Conservation (phyloP, 2,329 filamentous ascomycete genomes). For the Pyricularia grisea region DNA sequence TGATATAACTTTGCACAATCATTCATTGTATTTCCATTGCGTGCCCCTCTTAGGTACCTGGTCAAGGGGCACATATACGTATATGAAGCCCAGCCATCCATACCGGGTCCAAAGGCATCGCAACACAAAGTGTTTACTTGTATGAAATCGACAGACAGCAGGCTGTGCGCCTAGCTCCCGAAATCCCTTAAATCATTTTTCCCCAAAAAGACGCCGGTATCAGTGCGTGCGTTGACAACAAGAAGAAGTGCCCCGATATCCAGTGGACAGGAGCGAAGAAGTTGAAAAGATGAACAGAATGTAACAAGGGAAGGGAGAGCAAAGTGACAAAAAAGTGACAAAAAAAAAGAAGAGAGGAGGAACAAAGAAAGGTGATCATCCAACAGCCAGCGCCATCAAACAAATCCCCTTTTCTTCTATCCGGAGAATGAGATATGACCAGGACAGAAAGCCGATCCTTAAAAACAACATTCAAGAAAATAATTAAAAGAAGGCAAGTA, state of each 20-base stretch:
- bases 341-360: neutral
- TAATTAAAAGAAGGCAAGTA: neutral
- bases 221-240: slow-evolving; percentile 3
- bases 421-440: neutral
- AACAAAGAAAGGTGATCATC: neutral
- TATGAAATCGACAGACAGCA: neutral
- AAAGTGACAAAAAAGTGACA: slow-evolving; percentile 6
- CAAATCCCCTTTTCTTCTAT: neutral
- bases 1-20: neutral
- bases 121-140: neutral
- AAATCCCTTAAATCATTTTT: neutral
- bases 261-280: neutral
- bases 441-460: slow-evolving; percentile 3
- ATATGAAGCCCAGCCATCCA: neutral
- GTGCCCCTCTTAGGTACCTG: neutral
- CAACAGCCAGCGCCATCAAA: neutral
- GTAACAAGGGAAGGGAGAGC: slow-evolving; percentile 1
- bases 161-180: neutral
- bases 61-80: neutral
- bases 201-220: slow-evolving; percentile 15
- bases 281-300: slow-evolving; percentile 3
- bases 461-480: slow-evolving; percentile 10
- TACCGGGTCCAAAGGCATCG: neutral
- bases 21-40: neutral
- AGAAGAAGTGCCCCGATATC: neutral